Evolutionary conservation across 2,329 filamentous ascomycete species (phyloP).

Genomic region (Penicillium sp.): DNA sequence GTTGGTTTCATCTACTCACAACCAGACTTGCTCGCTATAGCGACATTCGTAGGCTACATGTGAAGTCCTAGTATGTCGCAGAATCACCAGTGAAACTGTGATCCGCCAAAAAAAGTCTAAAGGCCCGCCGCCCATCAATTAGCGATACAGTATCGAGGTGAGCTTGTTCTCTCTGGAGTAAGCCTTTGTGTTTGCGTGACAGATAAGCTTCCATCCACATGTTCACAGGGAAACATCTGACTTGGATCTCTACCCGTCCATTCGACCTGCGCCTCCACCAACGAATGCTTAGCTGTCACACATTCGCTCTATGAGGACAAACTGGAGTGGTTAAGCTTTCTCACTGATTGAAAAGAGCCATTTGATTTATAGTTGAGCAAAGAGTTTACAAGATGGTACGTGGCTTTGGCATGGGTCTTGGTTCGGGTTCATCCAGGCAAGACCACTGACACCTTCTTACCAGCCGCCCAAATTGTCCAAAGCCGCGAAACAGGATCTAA

Average conservation of each 20-base stretch:
- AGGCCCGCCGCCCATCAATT: too few species aligned
- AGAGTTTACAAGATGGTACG: slow-evolving; percentile 17
- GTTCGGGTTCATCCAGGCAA: neutral
- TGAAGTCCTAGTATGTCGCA: neutral
- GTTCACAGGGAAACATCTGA: neutral
- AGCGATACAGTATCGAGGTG: neutral
- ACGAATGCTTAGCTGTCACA: slow-evolving; percentile 8
- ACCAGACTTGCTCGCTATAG: neutral
- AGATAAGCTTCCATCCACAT: neutral
- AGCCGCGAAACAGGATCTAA: slow-evolving; percentile 55
- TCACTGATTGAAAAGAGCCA: neutral
- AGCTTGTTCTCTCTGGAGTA: neutral
- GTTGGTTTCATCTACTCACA: neutral
- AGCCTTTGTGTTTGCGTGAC: neutral
- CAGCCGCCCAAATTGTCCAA: slow-evolving; percentile 55
- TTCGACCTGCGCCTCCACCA: slow-evolving; percentile 9
- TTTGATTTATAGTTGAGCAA: neutral
- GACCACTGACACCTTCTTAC: slow-evolving; percentile 18
- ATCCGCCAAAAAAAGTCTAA: too few species aligned
- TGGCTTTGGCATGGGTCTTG: neutral
- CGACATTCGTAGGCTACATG: neutral
- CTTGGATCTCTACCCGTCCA: neutral
- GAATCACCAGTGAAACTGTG: neutral
- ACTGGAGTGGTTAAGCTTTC: slow-evolving; percentile 1
- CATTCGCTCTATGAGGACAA: slow-evolving; percentile 3